Percentiles rank a stretch among this genome's conserved stretches.
Evolutionary conservation across 2,329 filamentous ascomycete genomes (phyloP).

Genomic region (Trichoderma sp.): DNA sequence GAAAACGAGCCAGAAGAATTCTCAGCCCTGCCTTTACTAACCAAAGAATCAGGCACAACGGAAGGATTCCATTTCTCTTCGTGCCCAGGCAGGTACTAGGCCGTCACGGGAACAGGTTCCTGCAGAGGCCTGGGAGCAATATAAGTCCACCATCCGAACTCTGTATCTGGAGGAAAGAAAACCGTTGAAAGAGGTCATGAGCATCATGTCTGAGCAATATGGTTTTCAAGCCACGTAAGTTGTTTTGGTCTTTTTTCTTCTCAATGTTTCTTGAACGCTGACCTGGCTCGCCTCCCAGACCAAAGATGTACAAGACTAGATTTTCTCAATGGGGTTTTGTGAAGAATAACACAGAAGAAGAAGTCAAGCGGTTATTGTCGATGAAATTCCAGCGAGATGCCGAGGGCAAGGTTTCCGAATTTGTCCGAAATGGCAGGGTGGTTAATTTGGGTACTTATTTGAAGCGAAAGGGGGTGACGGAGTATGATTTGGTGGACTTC

Average conservation of each 20-base stretch:
- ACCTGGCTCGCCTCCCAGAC: constrained; percentile 38
- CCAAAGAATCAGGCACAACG: constrained; percentile 32
- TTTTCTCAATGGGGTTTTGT: constrained; percentile 58
- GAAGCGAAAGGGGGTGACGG: constrained; percentile 55
- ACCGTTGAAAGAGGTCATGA: constrained; percentile 55
- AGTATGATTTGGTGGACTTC: constrained; percentile 54
- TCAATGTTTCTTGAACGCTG: neutral
- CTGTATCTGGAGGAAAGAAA: constrained; percentile 53
- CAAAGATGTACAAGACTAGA: constrained; percentile 59
- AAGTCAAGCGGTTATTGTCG: constrained; percentile 52
- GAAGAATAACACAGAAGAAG: constrained; percentile 57
- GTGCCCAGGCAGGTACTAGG: constrained; percentile 38
- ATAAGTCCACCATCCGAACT: constrained; percentile 48
- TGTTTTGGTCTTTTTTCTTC: constrained; percentile 27
- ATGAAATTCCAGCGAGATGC: constrained; percentile 57
- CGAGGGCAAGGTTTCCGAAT: constrained; percentile 55
- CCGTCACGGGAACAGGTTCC: constrained; percentile 48
- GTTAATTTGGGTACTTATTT: constrained; percentile 55
- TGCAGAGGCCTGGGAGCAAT: constrained; percentile 50
- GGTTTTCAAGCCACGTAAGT: constrained; percentile 54
- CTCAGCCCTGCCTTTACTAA: constrained; percentile 1
- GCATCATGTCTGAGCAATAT: constrained; percentile 52
- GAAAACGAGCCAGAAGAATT: neutral
- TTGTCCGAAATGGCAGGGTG: constrained; percentile 54
- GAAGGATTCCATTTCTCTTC: constrained; percentile 35